Conservation (phyloP, 208 protist species). For the Acanthamoeba divionensis region DNA sequence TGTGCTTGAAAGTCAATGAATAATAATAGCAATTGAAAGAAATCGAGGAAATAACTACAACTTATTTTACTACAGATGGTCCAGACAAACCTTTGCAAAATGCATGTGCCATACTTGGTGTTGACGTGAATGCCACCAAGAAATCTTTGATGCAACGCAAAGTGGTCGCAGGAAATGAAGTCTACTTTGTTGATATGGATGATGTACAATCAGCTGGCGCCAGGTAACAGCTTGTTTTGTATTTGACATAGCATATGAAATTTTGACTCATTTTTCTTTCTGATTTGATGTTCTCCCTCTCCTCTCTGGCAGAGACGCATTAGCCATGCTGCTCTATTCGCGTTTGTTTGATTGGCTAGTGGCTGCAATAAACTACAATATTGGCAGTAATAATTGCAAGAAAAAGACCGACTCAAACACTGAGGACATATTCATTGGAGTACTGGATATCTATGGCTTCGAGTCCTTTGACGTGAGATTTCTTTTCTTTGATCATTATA, state of each 20-base stretch:
- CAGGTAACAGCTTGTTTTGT: background rate
- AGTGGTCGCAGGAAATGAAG: background rate
- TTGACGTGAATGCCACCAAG: background rate
- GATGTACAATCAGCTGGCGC: background rate
- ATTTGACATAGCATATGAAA: no score
- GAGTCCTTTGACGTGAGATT: constrained; percentile 73
- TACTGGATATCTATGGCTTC: constrained; percentile 81
- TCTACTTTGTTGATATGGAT: constrained; percentile 26
- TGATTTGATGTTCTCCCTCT: constrained; percentile 56
- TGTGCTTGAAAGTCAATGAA: constrained; percentile 80
- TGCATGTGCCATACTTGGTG: background rate
- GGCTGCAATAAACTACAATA: constrained; percentile 57
- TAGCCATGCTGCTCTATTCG: constrained; percentile 71
- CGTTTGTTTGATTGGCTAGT: constrained; percentile 75
- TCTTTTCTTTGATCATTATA: background rate
- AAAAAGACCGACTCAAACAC: background rate
- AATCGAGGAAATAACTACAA: background rate
- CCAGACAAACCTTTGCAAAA: background rate
- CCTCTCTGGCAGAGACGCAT: constrained; percentile 62
- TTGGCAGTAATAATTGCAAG: background rate
- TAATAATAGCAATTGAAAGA: background rate
- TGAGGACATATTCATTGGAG: constrained; percentile 77
- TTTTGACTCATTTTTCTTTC: background rate
- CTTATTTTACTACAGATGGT: background rate
- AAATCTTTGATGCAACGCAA: constrained; percentile 9